Percentiles rank a stretch among this genome's conserved stretches.
phyloP scores from a whole-genome alignment of 768 basidiomycete genomes.

The Collybia sp. region DNA sequence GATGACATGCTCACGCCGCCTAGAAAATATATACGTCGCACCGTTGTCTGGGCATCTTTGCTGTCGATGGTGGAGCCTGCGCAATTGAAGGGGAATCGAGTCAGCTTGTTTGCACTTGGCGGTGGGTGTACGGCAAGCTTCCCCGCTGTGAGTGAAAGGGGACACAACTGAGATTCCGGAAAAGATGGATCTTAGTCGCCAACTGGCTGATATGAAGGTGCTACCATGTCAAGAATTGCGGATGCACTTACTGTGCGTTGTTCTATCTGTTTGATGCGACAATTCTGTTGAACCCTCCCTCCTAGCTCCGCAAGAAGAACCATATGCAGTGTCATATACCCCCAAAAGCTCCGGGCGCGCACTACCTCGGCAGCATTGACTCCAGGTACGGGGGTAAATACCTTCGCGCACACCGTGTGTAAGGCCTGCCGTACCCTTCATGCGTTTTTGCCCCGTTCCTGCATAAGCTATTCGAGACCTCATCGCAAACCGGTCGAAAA shows the following conservation, averaged over 20 bases:
- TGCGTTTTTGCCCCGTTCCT: not conserved
- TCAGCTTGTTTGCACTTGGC: constrained; percentile 96
- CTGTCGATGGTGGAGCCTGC: constrained; percentile 68
- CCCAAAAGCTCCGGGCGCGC: constrained; percentile 87
- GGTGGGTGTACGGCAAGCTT: constrained; percentile 93
- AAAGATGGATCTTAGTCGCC: constrained; percentile 76
- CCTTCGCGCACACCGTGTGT: constrained; percentile 39
- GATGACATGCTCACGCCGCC: constrained; percentile 84
- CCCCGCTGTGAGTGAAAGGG: constrained; percentile 86
- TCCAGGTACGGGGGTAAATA: constrained; percentile 91
- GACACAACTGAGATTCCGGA: constrained; percentile 77
- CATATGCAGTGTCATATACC: constrained; percentile 81
- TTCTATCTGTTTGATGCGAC: not conserved
- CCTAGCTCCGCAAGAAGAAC: constrained; percentile 91
- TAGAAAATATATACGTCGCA: constrained; percentile 99
- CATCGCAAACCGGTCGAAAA: not conserved
- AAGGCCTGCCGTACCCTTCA: constrained; percentile 15
- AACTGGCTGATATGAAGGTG: constrained; percentile 84
- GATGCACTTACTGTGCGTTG: constrained; percentile 64
- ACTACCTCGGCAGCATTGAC: constrained; percentile 90
- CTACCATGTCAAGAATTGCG: constrained; percentile 87
- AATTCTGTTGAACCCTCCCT: too few relatives aligned
- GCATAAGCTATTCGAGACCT: not conserved
- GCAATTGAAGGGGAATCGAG: constrained; percentile 73
- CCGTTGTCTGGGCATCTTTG: constrained; percentile 92